Evolutionary conservation across 1,139 yeast species (phyloP).

Genomic region (Meyerozyma guilliermondii): DNA sequence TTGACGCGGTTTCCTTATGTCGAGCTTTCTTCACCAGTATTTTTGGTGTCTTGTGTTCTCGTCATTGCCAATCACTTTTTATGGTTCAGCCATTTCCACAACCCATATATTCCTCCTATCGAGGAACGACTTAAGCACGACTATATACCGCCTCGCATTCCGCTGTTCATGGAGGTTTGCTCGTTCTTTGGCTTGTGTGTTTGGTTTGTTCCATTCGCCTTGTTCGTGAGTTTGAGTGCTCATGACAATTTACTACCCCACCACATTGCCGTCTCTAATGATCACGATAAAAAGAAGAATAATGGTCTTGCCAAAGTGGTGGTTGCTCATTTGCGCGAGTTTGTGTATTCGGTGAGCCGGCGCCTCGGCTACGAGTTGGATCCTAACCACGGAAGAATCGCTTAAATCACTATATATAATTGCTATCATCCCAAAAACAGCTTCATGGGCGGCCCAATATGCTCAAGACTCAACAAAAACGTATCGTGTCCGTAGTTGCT

Average conservation of each 20-base stretch:
- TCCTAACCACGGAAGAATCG: conserved; percentile 50
- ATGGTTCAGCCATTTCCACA: conserved; percentile 86
- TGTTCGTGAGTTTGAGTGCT: conserved; percentile 89
- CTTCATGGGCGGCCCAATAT: conserved; percentile 75
- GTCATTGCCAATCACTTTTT: conserved; percentile 79
- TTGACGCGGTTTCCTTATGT: conserved; percentile 81
- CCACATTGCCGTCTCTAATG: conserved; percentile 32
- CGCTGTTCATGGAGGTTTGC: conserved; percentile 82
- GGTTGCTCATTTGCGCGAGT: conserved; percentile 49
- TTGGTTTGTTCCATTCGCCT: conserved; percentile 91
- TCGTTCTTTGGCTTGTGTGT: conserved; percentile 90
- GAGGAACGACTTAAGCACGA: conserved; percentile 52
- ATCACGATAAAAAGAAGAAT: conserved; percentile 28
- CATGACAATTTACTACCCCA: conserved; percentile 84
- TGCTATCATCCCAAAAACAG: conserved; percentile 27
- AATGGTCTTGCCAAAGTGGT: conserved; percentile 60
- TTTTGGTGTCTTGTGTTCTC: conserved; percentile 64
- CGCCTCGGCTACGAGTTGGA: conserved; percentile 62
- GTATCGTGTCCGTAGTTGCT: conserved; percentile 91
- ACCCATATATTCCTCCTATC: conserved; percentile 56
- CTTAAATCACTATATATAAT: conserved; percentile 13
- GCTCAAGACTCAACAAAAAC: conserved; percentile 69
- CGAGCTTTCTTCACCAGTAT: conserved; percentile 63
- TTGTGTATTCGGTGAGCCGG: conserved; percentile 43
- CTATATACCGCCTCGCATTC: conserved; percentile 64